Base-by-base conservation (phyloP, 164 flowering plant species). In the Amborella trichopoda region DNA sequence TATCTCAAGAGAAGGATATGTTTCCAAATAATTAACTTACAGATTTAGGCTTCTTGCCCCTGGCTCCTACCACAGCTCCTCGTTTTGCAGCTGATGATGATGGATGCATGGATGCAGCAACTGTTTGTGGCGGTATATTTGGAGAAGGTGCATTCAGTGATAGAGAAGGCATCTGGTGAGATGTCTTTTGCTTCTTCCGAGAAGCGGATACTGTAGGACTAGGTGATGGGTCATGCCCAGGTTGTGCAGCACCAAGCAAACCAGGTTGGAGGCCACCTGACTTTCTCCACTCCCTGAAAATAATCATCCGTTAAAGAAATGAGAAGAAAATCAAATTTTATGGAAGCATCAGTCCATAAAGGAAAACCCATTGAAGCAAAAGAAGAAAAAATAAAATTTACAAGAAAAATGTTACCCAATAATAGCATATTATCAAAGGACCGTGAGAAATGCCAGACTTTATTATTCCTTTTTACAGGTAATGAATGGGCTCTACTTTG, bases 221-320 rank as follows among this genome's bases (percentile, higher is more conserved):
- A 10, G 85, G 83, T 46, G 74, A 3, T 17, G 71, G 48, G 60
- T 81, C 94, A 61, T 70, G 91, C 54, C 59, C 69, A 33, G 73
- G 60, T 38, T 74, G 89, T 58, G 74, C 43, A 23, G 71, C n/a
- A 51, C 50, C 56, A 36, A 39, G 71, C 55, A 75, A 59, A 16
- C 74, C 64, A 49, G 64, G 28, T 66, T 74, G 84, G 44, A 46
- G 48, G 16, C 84, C 83, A 54, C 83, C 79, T 26, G 68, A 52
- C 60, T 78, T 66, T 56, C 96, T 82, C 98, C 96, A 86, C 60
- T 86, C 94, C 75, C 98, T 90, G 59, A 19, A 26, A 25, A 23
- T n/a, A n/a, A n/a, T n/a, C n/a, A n/a, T n/a, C n/a, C n/a, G n/a
- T n/a, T n/a, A n/a, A n/a, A n/a, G n/a, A n/a, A n/a, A n/a, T n/a